Conservation (phyloP, 495 filamentous ascomycete species). For the Staphylotrichum longicolle region DNA sequence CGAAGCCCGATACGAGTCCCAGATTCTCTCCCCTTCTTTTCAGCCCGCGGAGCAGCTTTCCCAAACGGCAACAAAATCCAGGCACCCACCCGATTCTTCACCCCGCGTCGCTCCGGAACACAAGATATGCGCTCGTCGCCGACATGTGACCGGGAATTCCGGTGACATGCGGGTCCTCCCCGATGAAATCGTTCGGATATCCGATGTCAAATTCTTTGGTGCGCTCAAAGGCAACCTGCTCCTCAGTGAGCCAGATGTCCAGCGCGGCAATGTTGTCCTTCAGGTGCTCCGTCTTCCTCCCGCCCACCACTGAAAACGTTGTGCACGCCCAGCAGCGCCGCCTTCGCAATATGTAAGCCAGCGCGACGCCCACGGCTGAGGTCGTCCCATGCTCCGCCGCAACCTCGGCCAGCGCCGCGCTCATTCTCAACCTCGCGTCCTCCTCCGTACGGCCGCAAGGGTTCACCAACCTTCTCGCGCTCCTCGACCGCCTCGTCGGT, state of each 20-base stretch:
- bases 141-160: neutral
- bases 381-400: slow-evolving; percentile 51
- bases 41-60: too few relatives aligned
- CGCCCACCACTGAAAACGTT: slow-evolving; percentile 71
- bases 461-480: neutral
- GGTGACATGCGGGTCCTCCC: neutral
- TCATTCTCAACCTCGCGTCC: slow-evolving; percentile 45
- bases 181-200: slow-evolving; percentile 45
- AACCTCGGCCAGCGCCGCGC: slow-evolving; percentile 56
- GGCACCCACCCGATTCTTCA: neutral
- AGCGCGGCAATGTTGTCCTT: slow-evolving; percentile 68
- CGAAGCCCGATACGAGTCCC: too few relatives aligned
- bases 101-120: neutral
- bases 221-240: slow-evolving; percentile 64
- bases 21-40: too few relatives aligned
- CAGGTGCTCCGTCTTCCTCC: slow-evolving; percentile 57
- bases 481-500: slow-evolving; percentile 37
- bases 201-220: slow-evolving; percentile 61
- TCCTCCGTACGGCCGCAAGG: slow-evolving; percentile 25
- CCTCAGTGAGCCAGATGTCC: slow-evolving; percentile 50
- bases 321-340: slow-evolving; percentile 44
- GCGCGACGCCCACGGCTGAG: slow-evolving; percentile 57
- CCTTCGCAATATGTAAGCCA: slow-evolving; percentile 75
- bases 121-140: neutral
- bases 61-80: too few relatives aligned